phyloP scores from a whole-genome alignment of 2,329 filamentous ascomycete species.

The Verticillium isaacii region DNA sequence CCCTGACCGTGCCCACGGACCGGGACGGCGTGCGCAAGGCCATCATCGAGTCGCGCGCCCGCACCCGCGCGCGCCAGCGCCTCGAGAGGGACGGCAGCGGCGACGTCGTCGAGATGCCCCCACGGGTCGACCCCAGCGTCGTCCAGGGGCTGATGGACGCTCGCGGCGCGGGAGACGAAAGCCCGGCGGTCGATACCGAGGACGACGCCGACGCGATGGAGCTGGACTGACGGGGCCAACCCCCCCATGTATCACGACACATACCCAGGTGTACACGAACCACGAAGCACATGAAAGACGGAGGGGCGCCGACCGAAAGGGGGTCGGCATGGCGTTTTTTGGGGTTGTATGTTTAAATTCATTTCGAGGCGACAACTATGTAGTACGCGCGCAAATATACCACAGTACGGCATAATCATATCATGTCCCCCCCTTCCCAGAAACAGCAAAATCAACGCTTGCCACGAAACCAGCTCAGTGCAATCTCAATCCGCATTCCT shows the following conservation, averaged over 20 bases:
- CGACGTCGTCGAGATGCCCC: conserved; percentile 11
- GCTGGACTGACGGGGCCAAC: conserved; percentile 40
- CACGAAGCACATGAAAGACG: background rate
- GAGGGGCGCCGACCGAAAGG: too few relatives aligned
- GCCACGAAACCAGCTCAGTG: conserved; percentile 5
- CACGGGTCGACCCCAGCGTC: conserved; percentile 4
- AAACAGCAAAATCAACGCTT: background rate
- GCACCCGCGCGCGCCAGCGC: conserved; percentile 58
- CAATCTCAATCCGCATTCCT: background rate
- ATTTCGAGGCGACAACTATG: background rate
- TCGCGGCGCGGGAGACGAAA: background rate
- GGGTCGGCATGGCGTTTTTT: background rate
- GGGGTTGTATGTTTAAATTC: background rate
- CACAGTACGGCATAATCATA: background rate
- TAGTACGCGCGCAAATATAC: background rate
- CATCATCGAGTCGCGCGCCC: conserved; percentile 72
- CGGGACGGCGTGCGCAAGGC: conserved; percentile 76
- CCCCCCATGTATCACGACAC: background rate
- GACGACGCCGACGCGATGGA: conserved; percentile 58
- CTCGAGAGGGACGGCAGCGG: conserved; percentile 11
- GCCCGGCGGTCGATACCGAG: background rate
- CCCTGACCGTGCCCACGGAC: conserved; percentile 69
- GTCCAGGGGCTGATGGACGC: background rate
- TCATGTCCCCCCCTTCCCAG: background rate
- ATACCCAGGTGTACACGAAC: background rate